phyloP scores from a whole-genome alignment of 1,284 basidiomycete genomes.

The Ceratobasidium theobromae region DNA sequence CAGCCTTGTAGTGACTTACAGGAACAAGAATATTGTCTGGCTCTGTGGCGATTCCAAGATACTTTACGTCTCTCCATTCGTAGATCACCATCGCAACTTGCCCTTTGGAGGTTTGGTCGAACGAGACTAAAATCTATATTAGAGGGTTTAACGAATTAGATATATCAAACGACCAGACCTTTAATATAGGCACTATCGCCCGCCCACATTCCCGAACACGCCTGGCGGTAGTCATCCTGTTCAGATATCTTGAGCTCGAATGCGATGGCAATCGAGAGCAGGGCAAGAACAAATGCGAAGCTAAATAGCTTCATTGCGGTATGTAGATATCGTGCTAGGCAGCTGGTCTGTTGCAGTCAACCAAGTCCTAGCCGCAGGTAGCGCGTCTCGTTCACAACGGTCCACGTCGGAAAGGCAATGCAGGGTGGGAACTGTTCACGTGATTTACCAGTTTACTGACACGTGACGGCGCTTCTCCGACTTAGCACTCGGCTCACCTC shows the following conservation, averaged over 20 bases:
- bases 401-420: constrained; percentile 22
- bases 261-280: constrained; percentile 12
- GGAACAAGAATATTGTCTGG: constrained; percentile 60
- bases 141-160: constrained; percentile 27
- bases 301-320: constrained; percentile 21
- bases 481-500: no score
- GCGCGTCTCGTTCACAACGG: constrained; percentile 18
- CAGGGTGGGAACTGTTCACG: constrained; percentile 16
- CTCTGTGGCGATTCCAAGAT: constrained; percentile 74
- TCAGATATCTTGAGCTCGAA: constrained; percentile 40
- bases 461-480: no score
- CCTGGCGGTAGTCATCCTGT: constrained; percentile 71
- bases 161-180: constrained; percentile 53
- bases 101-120: constrained; percentile 78
- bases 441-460: background rate
- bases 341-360: background rate
- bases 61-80: constrained; percentile 86
- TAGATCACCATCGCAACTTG: constrained; percentile 93
- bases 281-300: constrained; percentile 9
- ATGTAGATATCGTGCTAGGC: background rate
- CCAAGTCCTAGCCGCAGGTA: constrained; percentile 2
- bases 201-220: constrained; percentile 95
- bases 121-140: constrained; percentile 56
- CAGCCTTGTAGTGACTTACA: constrained; percentile 56
- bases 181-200: constrained; percentile 80